Base-by-base conservation (phyloP, 2,329 filamentous ascomycete genomes). In the Coniella lustricola region DNA sequence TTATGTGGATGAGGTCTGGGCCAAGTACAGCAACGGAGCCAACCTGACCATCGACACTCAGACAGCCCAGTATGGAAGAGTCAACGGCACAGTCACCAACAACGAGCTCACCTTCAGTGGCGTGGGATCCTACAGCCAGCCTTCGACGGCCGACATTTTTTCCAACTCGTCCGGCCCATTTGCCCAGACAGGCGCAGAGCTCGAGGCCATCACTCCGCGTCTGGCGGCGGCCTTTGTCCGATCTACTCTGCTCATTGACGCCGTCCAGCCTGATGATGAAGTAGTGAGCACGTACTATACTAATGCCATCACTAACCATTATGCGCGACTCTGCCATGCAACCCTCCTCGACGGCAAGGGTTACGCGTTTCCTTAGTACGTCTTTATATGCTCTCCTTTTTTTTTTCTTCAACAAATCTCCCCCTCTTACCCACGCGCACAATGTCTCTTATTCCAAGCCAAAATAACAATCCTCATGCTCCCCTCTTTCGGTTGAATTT, bases 171-270 rank as follows among this genome's bases (percentile, higher is more conserved):
- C 66, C n/a, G 81, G 81, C 0, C 75, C 80, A 1, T 84, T 84
- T 63, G 57, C 67, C 4, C 65, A 64, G 33, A 68, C 71, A 47
- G 59, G 64, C 2, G 67, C 67, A 43, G 65, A 72, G 58, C 71
- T 74, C 60, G 76, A 78, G 51, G 81, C 82, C 35, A 76, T 90
- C 48, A 82, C 82, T 8, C 85, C 88, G 0, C 75, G 87, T n/a
- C 67, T 93, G 13, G 77, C 84, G 0, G 87, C 87, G 1, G 85
- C 84, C 1, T 79, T 91, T 59, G 89, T 90, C 65, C 76, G 87
- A 18, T 82, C 77, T 31, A 90, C 84, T 10, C 65, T 93, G 52
- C 65, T 86, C 43, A 60, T 65, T 17, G 67, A 76, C 56, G 46
- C 62, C n/a, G 57, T 59, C 55, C 80, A 77, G 65, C 81, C 77